Conservation (phyloP, 768 basidiomycete genomes). For the Rhodotorula babjevae region DNA sequence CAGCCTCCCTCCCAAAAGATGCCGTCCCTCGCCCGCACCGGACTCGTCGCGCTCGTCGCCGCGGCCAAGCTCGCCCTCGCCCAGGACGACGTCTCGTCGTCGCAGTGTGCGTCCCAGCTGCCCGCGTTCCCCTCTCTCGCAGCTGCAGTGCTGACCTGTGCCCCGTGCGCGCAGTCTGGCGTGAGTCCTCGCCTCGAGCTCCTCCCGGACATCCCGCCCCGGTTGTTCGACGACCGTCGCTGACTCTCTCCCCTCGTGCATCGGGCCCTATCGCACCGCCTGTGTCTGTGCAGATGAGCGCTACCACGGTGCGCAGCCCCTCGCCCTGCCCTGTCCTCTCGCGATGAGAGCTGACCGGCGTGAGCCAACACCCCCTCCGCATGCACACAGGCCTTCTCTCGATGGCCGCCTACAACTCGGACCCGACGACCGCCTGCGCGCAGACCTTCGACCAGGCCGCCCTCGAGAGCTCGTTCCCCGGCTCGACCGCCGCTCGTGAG, state of each 20-base stretch:
- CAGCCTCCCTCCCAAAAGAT: not conserved
- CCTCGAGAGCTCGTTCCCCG: slow-evolving; percentile 34
- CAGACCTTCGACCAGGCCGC: slow-evolving; percentile 28
- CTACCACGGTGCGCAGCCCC: slow-evolving; percentile 6
- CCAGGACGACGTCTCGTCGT: slow-evolving; percentile 4
- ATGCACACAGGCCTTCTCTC: slow-evolving; percentile 9
- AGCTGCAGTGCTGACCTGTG: not conserved
- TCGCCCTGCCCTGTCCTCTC: not conserved
- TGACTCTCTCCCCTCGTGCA: not conserved
- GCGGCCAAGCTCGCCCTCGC: not conserved
- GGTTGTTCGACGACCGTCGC: not conserved
- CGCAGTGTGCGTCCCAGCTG: slow-evolving; percentile 30
- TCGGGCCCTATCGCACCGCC: not conserved
- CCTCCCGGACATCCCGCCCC: not conserved
- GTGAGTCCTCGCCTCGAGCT: slow-evolving; percentile 10
- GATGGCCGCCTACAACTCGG: slow-evolving; percentile 38
- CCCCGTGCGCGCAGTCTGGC: slow-evolving; percentile 8
- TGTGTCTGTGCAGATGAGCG: not conserved
- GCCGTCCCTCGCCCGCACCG: not conserved
- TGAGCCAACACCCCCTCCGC: not conserved
- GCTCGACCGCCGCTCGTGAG: slow-evolving; percentile 18
- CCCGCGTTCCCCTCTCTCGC: too few relatives aligned
- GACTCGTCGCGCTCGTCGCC: not conserved
- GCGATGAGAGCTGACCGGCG: not conserved
- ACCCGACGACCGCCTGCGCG: slow-evolving; percentile 34